phyloP scores from a whole-genome alignment of 2,329 filamentous ascomycete genomes.

The Zasmidium cellare region DNA sequence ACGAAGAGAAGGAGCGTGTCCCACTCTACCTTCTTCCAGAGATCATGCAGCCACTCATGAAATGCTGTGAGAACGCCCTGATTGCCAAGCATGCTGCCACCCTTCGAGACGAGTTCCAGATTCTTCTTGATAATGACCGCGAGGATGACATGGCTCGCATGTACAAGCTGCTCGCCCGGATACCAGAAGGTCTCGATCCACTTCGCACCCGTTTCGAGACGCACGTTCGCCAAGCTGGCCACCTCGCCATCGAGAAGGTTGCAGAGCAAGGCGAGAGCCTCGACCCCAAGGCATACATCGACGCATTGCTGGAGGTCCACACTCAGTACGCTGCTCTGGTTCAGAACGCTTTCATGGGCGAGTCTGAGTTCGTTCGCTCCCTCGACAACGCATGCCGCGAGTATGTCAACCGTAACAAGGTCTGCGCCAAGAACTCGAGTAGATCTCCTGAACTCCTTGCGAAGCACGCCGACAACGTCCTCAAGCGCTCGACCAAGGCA shows the following conservation, averaged over 20 bases:
- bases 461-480: slow-evolving; percentile 88
- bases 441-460: slow-evolving; percentile 93
- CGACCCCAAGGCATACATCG: slow-evolving; percentile 75
- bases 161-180: slow-evolving; percentile 87
- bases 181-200: slow-evolving; percentile 88
- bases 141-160: slow-evolving; percentile 95
- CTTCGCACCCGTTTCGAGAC: slow-evolving; percentile 84
- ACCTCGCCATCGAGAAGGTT: slow-evolving; percentile 87
- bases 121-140: slow-evolving; percentile 88
- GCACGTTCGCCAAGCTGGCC: slow-evolving; percentile 86
- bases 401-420: slow-evolving; percentile 96
- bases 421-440: slow-evolving; percentile 90
- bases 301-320: slow-evolving; percentile 91
- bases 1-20: slow-evolving; percentile 93
- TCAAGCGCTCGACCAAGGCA: slow-evolving; percentile 90
- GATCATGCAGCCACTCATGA: slow-evolving; percentile 80
- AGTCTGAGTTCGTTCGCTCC: slow-evolving; percentile 94
- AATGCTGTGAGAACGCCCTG: slow-evolving; percentile 81
- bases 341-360: slow-evolving; percentile 87
- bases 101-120: slow-evolving; percentile 94
- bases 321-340: slow-evolving; percentile 90
- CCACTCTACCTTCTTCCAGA: slow-evolving; percentile 88
- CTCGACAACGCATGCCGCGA: slow-evolving; percentile 96
- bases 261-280: slow-evolving; percentile 83
- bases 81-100: slow-evolving; percentile 84